Evolutionary conservation across 1,284 basidiomycete species (phyloP).

Genomic region (Thelephora terrestris): DNA sequence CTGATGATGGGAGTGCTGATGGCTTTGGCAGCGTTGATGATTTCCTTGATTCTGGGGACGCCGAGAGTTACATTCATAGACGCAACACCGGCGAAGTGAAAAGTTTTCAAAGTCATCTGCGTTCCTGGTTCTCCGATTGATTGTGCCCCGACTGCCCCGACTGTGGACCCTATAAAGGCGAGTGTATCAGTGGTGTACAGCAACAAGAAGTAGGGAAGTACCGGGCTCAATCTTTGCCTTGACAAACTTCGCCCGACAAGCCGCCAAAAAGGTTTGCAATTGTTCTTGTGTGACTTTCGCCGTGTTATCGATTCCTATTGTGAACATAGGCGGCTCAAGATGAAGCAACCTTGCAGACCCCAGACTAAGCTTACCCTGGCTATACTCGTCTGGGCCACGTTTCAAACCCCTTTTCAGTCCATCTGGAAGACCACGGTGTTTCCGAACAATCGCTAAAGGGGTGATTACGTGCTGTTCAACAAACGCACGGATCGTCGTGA

Average conservation of each 20-base stretch:
- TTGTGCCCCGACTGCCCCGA: conserved; percentile 97
- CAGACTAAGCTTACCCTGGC: conserved; percentile 21
- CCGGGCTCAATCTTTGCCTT: conserved; percentile 94
- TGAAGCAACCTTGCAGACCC: no score
- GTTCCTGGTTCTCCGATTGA: conserved; percentile 99
- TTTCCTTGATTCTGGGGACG: conserved; percentile 99
- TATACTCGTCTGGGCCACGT: no score
- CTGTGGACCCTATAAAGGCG: conserved; percentile 67
- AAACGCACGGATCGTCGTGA: conserved; percentile 70
- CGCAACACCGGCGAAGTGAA: conserved; percentile 99
- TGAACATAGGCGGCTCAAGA: neutral
- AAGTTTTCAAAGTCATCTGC: conserved; percentile 99
- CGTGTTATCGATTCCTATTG: conserved; percentile 76
- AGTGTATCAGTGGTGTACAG: conserved; percentile 3
- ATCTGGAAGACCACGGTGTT: conserved; percentile 77
- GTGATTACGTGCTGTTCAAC: conserved; percentile 62
- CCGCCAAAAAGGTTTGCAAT: conserved; percentile 69
- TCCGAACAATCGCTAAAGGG: conserved; percentile 61
- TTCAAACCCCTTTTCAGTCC: conserved; percentile 53
- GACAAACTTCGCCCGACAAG: conserved; percentile 88
- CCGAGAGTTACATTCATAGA: conserved; percentile 99
- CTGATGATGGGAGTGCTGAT: conserved; percentile 99
- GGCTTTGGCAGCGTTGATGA: conserved; percentile 95
- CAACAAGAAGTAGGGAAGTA: conserved; percentile 16
- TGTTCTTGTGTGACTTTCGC: conserved; percentile 84